Evolutionary conservation across 2,329 filamentous ascomycete species (phyloP).

Genomic region (Penicillium sp.): DNA sequence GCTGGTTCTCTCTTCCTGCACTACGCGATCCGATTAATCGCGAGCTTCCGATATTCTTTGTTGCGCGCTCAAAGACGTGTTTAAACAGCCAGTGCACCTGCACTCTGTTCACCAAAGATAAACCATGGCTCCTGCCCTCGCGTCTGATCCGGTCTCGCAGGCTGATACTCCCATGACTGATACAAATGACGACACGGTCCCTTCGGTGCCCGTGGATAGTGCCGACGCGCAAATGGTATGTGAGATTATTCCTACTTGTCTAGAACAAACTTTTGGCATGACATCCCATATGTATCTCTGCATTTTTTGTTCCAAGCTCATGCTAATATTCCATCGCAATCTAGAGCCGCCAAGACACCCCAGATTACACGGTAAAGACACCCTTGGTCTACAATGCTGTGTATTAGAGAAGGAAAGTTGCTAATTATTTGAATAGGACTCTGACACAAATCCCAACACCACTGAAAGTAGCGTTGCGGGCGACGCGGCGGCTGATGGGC

Average conservation of each 20-base stretch:
- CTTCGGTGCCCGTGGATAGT: constrained; percentile 37
- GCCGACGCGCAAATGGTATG: constrained; percentile 40
- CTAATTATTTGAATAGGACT: constrained; percentile 47
- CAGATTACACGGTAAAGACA: constrained; percentile 57
- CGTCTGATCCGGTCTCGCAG: constrained; percentile 43
- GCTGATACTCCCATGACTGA: constrained; percentile 50
- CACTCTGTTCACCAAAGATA: constrained; percentile 26
- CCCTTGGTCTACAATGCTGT: not conserved
- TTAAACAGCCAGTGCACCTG: constrained; percentile 11
- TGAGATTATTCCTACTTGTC: constrained; percentile 5
- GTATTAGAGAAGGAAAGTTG: not conserved
- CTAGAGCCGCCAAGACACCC: constrained; percentile 56
- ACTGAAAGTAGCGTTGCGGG: constrained; percentile 82
- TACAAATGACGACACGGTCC: constrained; percentile 34
- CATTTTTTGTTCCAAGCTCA: not conserved
- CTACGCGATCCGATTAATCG: constrained; percentile 8
- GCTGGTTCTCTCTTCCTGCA: not conserved
- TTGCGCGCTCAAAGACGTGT: constrained; percentile 10
- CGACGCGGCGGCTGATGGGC: constrained; percentile 69
- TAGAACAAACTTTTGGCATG: too few species aligned
- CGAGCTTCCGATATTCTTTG: constrained; percentile 8
- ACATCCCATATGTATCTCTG: not conserved
- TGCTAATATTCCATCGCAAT: constrained; percentile 13
- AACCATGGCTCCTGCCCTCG: constrained; percentile 42
- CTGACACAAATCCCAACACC: constrained; percentile 64